These are phyloP conservation scores for Powellomyces hirtus DNA, from an alignment of 192 early-diverging fungal species.

Conservation along the genomic window DNA sequence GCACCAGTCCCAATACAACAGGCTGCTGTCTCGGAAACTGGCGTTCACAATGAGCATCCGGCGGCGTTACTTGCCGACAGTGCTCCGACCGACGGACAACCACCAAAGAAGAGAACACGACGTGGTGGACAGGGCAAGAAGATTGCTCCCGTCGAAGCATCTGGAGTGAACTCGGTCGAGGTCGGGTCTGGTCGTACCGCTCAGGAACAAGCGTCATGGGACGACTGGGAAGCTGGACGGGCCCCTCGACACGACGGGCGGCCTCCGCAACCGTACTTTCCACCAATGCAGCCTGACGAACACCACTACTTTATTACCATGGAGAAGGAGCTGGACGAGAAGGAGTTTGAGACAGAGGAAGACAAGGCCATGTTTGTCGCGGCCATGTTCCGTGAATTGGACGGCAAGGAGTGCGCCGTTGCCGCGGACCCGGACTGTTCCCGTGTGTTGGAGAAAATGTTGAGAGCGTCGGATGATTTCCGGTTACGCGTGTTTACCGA, in stretches of 20 bases:
- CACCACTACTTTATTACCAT: constrained; percentile 36
- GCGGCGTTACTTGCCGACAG: background rate
- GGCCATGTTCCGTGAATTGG: constrained; percentile 74
- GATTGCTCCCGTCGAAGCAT: background rate
- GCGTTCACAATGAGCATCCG: background rate
- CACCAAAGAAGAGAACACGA: constrained; percentile 23
- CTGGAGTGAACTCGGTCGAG: background rate
- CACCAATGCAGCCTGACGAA: constrained; percentile 10
- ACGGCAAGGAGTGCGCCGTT: constrained; percentile 70
- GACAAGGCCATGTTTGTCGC: constrained; percentile 61
- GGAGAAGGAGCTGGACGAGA: constrained; percentile 35
- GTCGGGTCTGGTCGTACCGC: constrained; percentile 1
- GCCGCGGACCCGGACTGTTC: constrained; percentile 77
- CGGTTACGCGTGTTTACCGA: constrained; percentile 71
- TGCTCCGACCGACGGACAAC: background rate
- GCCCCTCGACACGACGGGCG: background rate
- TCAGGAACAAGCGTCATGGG: constrained; percentile 1
- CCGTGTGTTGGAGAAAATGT: constrained; percentile 75
- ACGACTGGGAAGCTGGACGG: background rate
- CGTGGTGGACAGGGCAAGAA: constrained; percentile 23
- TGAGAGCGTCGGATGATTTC: constrained; percentile 67
- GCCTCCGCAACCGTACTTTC: constrained; percentile 24
- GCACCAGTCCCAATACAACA: too few species aligned
- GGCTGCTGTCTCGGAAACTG: too few species aligned
- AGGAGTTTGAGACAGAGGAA: constrained; percentile 37